Percentiles rank a stretch among this genome's conserved stretches.
Evolutionary conservation across 2,329 filamentous ascomycete species (phyloP).

Genomic region (Diaporthe capsici): DNA sequence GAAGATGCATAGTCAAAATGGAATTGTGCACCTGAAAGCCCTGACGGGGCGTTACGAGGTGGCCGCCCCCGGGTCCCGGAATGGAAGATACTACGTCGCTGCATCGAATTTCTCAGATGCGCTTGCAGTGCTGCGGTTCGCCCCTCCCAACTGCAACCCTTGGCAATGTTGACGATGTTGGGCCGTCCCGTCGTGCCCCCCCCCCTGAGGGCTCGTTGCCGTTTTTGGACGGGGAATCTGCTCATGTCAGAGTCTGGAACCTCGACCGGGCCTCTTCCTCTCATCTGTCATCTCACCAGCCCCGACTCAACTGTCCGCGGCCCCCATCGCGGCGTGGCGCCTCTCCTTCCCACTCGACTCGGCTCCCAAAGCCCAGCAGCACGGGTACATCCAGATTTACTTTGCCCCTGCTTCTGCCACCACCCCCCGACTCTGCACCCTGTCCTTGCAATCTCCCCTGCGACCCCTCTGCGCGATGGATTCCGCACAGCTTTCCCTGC

Average conservation of each 20-base stretch:
- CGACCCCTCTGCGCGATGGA: conserved; percentile 30
- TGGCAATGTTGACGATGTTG: conserved; percentile 17
- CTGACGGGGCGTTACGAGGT: conserved; percentile 5
- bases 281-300: conserved; percentile 17
- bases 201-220: conserved; percentile 10
- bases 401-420: conserved; percentile 21
- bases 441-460: conserved; percentile 34
- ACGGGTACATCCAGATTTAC: conserved; percentile 24
- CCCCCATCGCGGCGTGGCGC: conserved; percentile 33
- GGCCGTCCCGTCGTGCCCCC: conserved; percentile 9
- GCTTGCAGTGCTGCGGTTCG: conserved; percentile 20
- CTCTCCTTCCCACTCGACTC: conserved; percentile 12
- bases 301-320: conserved; percentile 25
- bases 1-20: neutral
- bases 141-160: conserved; percentile 21
- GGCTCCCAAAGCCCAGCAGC: conserved; percentile 8
- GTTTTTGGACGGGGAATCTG: conserved; percentile 8
- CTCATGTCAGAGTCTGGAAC: conserved; percentile 33
- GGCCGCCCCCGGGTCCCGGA: conserved; percentile 14
- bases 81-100: neutral
- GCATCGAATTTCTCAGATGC: conserved; percentile 16
- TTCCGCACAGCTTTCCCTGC: conserved; percentile 32
- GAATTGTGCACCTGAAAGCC: conserved; percentile 15
- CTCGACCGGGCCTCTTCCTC: conserved; percentile 16
- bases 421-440: conserved; percentile 14